These are phyloP conservation scores for Sindora glabra DNA, from an alignment of 306 rosid genomes.

Conservation along the genomic window DNA sequence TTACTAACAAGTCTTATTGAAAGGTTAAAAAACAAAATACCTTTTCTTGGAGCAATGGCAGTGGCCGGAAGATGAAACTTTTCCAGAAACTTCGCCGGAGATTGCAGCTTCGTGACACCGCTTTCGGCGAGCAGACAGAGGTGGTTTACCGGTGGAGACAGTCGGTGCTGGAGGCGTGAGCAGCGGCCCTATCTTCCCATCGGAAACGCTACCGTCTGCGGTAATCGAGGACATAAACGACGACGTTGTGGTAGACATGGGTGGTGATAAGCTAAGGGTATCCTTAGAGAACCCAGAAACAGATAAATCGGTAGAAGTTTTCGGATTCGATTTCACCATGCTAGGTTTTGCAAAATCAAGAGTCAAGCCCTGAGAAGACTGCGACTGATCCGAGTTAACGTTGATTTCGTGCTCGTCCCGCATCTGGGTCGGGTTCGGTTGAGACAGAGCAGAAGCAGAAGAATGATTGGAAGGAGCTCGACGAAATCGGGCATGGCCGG, in stretches of 20 bases:
- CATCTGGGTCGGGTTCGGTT: neutral
- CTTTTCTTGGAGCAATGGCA: slow-evolving; percentile 81
- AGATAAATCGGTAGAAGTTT: neutral
- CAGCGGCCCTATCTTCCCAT: slow-evolving; percentile 37
- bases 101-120: slow-evolving; percentile 36
- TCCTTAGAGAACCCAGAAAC: slow-evolving; percentile 12
- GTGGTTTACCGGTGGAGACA: slow-evolving; percentile 48
- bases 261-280: slow-evolving; percentile 31
- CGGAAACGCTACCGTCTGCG: slow-evolving; percentile 73
- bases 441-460: neutral
- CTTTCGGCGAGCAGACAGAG: slow-evolving; percentile 45
- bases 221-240: slow-evolving; percentile 60
- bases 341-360: slow-evolving; percentile 20
- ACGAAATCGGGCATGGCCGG: slow-evolving; percentile 88
- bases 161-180: slow-evolving; percentile 16
- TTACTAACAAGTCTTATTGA: neutral
- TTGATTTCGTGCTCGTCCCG: too few relatives aligned
- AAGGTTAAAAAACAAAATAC: slow-evolving; percentile 20
- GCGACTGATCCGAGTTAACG: neutral
- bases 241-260: slow-evolving; percentile 51
- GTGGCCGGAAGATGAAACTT: slow-evolving; percentile 31
- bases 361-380: neutral
- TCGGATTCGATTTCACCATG: neutral
- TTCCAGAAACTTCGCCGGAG: slow-evolving; percentile 12
- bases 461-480: slow-evolving; percentile 39